phyloP scores from a whole-genome alignment of 164 flowering plant genomes.

The Paratinospora sagittata region DNA sequence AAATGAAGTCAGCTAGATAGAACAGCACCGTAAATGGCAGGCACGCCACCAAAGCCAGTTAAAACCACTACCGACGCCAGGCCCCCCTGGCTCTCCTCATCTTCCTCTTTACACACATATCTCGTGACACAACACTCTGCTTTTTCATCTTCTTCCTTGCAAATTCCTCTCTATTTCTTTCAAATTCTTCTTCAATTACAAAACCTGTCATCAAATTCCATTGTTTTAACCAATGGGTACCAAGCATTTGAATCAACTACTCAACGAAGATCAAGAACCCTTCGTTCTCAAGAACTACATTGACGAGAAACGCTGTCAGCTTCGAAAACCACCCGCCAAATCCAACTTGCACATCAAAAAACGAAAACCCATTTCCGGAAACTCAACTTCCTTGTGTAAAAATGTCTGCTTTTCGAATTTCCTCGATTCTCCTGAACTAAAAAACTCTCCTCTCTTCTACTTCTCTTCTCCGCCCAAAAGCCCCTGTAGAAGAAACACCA shows the following conservation, averaged over 20 bases:
- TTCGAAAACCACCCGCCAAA: conserved; percentile 22
- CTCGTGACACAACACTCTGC: no score
- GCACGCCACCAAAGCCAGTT: no score
- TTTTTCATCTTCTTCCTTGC: no score
- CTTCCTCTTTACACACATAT: no score
- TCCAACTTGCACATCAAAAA: conserved; percentile 29
- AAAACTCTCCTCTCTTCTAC: conserved; percentile 44
- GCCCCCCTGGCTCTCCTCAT: no score
- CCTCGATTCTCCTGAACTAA: conserved; percentile 40
- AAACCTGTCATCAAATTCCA: no score
- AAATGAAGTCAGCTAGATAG: no score
- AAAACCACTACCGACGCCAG: no score
- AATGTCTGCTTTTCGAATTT: conserved; percentile 50
- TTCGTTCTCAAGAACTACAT: conserved; percentile 56
- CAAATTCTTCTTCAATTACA: no score
- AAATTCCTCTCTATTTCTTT: neutral
- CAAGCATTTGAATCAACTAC: conserved; percentile 53
- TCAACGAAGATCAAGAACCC: conserved; percentile 81
- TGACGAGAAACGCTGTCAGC: conserved; percentile 35
- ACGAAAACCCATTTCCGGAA: conserved; percentile 31
- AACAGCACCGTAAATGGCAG: no score
- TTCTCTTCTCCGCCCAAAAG: conserved; percentile 34
- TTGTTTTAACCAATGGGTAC: conserved; percentile 26
- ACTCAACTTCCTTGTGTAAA: conserved; percentile 32
- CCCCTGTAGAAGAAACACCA: conserved; percentile 31